Evolutionary conservation across 805 yeast genomes (phyloP).

Genomic region (Pichia phayaonensis): DNA sequence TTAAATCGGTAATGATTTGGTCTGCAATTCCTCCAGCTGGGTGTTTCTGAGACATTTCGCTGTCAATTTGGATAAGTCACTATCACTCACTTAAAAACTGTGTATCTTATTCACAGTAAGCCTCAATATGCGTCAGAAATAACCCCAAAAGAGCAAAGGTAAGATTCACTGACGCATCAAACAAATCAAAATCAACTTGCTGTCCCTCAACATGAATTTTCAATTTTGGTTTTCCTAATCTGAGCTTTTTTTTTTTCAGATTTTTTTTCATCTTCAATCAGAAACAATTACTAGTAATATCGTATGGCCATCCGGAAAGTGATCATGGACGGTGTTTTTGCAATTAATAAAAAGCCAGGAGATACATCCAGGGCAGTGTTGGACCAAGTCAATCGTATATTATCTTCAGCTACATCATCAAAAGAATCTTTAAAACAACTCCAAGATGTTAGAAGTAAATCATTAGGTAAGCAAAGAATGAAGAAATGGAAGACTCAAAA

Average conservation of each 20-base stretch:
- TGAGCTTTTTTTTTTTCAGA: background rate
- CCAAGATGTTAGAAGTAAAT: conserved; percentile 38
- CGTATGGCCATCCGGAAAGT: conserved; percentile 2
- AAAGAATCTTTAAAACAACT: conserved; percentile 44
- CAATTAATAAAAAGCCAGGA: conserved; percentile 84
- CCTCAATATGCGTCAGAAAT: background rate
- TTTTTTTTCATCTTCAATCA: background rate
- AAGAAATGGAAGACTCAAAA: conserved; percentile 38
- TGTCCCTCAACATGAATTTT: background rate
- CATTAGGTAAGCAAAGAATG: conserved; percentile 39
- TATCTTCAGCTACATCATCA: conserved; percentile 55
- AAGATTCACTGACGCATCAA: background rate
- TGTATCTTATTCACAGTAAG: background rate
- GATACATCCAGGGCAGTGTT: conserved; percentile 72
- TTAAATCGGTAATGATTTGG: conserved; percentile 40
- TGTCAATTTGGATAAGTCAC: background rate
- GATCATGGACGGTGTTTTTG: conserved; percentile 88
- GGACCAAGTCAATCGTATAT: conserved; percentile 51
- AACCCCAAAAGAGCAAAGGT: background rate
- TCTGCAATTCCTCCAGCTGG: conserved; percentile 2
- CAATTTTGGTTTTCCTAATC: background rate
- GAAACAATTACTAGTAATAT: background rate
- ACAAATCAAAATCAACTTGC: background rate
- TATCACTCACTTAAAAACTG: background rate
- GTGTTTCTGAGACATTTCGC: background rate